A percentile compares a stretch with the other conserved stretches of the same genome.
Evolutionary conservation across 2,329 filamentous ascomycete genomes (phyloP).

Genomic region (Chlorencoelia australis): DNA sequence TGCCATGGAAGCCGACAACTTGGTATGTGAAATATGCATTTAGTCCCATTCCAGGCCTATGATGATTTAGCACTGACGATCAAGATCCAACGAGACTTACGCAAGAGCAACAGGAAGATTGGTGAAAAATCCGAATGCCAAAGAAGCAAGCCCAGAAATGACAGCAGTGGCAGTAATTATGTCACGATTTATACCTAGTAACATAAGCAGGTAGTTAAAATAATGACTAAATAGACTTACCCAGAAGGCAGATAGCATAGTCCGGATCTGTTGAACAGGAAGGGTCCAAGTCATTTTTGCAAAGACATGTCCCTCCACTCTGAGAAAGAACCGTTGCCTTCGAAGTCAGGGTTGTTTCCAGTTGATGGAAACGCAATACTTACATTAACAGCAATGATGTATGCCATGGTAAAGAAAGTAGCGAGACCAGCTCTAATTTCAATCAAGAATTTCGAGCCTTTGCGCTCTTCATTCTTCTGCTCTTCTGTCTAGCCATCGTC

Average conservation of each 20-base stretch:
- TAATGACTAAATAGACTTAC: slow-evolving; percentile 7
- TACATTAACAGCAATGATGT: slow-evolving; percentile 69
- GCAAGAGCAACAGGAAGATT: slow-evolving; percentile 70
- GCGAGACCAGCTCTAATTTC: slow-evolving; percentile 73
- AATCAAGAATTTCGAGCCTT: slow-evolving; percentile 60
- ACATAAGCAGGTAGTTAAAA: background rate
- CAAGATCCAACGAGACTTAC: slow-evolving; percentile 37
- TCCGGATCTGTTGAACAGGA: slow-evolving; percentile 26
- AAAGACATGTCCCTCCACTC: slow-evolving; percentile 66
- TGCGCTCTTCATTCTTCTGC: slow-evolving; percentile 60
- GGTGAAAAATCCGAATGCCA: slow-evolving; percentile 70
- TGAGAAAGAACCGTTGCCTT: slow-evolving; percentile 64
- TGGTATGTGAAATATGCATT: slow-evolving; percentile 61
- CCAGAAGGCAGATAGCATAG: slow-evolving; percentile 34
- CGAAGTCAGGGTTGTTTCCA: slow-evolving; percentile 21
- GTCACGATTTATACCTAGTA: slow-evolving; percentile 34
- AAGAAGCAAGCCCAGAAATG: slow-evolving; percentile 62
- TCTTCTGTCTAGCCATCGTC: slow-evolving; percentile 45
- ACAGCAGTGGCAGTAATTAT: slow-evolving; percentile 78
- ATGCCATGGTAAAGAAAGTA: slow-evolving; percentile 74
- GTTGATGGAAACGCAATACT: slow-evolving; percentile 14
- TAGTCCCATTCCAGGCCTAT: slow-evolving; percentile 55
- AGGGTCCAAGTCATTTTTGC: slow-evolving; percentile 30
- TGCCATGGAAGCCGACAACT: slow-evolving; percentile 51
- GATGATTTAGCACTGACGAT: slow-evolving; percentile 2